Base-by-base conservation (phyloP, 2,329 filamentous ascomycete species). In the Tolypocladium sp. region DNA sequence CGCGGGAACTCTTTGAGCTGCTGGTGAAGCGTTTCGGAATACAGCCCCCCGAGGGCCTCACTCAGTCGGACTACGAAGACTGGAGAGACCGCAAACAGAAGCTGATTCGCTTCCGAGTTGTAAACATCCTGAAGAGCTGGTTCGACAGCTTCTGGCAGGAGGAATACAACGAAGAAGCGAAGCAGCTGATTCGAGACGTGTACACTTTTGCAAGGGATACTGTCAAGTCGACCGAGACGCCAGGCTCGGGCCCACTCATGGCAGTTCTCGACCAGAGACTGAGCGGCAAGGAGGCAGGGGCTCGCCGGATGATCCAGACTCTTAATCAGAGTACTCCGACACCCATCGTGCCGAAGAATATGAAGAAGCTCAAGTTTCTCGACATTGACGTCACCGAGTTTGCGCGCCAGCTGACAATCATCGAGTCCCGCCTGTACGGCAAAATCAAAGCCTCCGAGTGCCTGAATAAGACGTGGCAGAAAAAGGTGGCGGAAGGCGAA, bases 111-210 rank as follows among this genome's bases (percentile, higher is more conserved):
- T 96, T 99, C 77, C 87, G 94, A 49, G 92, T 99, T 2, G 92
- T 99, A 64, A 99, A 97, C 69, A 97, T 97, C 63, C 78, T 99
- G 55, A 97, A 97, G 81, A 95, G 86, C 74, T 99, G 94, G 94
- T 94, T 99, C 66, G 94, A 97, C 70, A 92, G 89, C 67, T 97
- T 94, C 73, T 99, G 94, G 94, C 97, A 97, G 92, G 94, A 99
- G 71, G 90, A 92, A 55, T 87, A 88, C 63, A 92, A 87, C 69
- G 90, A 93, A 57, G 87, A 90, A 55, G 95, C 88, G 53, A 91
- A 86, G 71, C 85, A 91, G 65, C 80, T 99, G 46, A 91, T 99
- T 63, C 87, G 91, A 61, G 87, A 92, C 64, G 91, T 97, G 12
- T 92, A 92, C 75, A 86, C 86, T 35, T 99, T 99, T 72, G 93